Percentiles rank a stretch among this genome's conserved stretches.
Conservation (phyloP, 192 early-diverging fungal species). For the Backusella luteola region DNA sequence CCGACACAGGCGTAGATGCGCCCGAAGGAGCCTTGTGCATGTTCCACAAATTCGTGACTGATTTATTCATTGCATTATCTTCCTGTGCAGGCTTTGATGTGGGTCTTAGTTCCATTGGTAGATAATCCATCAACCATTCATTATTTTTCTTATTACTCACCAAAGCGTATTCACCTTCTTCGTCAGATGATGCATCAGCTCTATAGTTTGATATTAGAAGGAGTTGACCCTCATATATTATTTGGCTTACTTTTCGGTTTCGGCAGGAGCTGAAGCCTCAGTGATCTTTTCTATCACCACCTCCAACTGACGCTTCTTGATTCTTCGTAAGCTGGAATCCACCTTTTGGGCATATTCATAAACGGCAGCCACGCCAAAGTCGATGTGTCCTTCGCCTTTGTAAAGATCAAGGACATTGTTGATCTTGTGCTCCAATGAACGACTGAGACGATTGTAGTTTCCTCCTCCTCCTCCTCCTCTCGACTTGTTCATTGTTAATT, state of each 20-base stretch:
- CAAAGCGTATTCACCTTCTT: constrained; percentile 32
- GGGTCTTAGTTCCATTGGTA: constrained; percentile 1
- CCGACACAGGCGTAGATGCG: constrained; percentile 18
- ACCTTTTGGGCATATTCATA: constrained; percentile 34
- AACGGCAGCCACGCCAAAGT: constrained; percentile 11
- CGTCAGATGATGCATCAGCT: constrained; percentile 8
- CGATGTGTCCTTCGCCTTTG: constrained; percentile 19
- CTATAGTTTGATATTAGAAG: neutral
- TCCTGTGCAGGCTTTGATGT: constrained; percentile 34
- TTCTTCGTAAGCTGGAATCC: constrained; percentile 33
- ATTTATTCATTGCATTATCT: constrained; percentile 60
- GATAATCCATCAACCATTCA: constrained; percentile 5
- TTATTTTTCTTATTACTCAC: constrained; percentile 21
- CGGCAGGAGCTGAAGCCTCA: neutral
- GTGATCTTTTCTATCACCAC: constrained; percentile 28
- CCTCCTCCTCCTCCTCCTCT: constrained; percentile 6
- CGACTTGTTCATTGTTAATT: neutral
- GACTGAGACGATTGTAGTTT: constrained; percentile 8
- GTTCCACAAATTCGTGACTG: constrained; percentile 53
- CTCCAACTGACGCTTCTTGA: constrained; percentile 41
- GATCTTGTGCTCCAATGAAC: constrained; percentile 28
- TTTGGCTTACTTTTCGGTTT: neutral
- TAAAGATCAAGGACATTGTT: constrained; percentile 24
- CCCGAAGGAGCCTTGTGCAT: constrained; percentile 26
- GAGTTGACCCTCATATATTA: neutral